phyloP scores from a whole-genome alignment of 1,284 basidiomycete species.

The Megacollybia platyphylla region DNA sequence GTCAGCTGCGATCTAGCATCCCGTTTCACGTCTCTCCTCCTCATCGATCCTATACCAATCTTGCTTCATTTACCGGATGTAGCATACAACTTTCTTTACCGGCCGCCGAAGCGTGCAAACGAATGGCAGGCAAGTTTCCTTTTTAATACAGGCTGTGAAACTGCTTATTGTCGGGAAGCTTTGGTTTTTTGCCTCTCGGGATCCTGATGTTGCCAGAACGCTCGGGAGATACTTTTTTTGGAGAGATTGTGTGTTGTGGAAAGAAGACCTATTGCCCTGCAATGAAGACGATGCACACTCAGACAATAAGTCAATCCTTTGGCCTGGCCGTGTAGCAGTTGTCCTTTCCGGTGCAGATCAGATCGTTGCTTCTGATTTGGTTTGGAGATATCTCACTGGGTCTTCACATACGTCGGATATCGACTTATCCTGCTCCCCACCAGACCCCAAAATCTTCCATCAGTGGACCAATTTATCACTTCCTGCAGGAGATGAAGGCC shows the following conservation, averaged over 20 bases:
- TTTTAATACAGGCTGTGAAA: not conserved
- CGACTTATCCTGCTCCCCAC: no score
- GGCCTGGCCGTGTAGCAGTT: conserved; percentile 22
- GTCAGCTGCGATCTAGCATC: not conserved
- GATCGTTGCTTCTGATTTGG: conserved; percentile 36
- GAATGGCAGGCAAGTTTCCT: conserved; percentile 60
- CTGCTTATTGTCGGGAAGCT: no score
- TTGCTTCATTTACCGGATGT: conserved; percentile 47
- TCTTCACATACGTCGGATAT: conserved; percentile 12
- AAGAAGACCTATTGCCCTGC: conserved; percentile 32
- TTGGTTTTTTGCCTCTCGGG: conserved; percentile 18
- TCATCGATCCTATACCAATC: conserved; percentile 55
- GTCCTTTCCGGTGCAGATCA: conserved; percentile 43
- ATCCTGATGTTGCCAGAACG: conserved; percentile 46
- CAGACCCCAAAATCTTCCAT: no score
- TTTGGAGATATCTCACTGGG: conserved; percentile 39
- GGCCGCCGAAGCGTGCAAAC: conserved; percentile 34
- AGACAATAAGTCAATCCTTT: not conserved
- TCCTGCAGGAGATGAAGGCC: conserved; percentile 7
- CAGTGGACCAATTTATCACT: no score
- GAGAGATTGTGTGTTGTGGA: conserved; percentile 48
- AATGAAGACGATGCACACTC: conserved; percentile 6
- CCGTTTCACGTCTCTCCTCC: conserved; percentile 26
- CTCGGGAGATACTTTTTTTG: conserved; percentile 53
- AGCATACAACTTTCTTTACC: conserved; percentile 55